Evolutionary conservation across 139 green algal species (phyloP).

Genomic region (Auxenochlorella protothecoides): DNA sequence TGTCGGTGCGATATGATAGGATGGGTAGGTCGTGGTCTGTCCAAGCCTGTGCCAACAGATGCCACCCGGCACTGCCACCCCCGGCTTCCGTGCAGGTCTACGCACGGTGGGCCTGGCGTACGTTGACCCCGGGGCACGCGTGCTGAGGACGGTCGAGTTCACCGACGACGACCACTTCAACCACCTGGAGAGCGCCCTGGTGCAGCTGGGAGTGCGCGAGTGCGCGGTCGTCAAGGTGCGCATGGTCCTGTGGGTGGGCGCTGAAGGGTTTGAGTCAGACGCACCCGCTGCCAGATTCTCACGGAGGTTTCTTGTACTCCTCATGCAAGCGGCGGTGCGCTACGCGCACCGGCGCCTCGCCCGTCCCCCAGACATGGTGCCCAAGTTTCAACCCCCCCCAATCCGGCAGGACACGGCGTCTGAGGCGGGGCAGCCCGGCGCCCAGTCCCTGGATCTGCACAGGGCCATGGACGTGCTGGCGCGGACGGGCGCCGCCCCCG

Average conservation of each 20-base stretch:
- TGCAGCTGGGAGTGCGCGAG: slow-evolving; percentile 78
- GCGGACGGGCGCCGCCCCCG: slow-evolving; percentile 57
- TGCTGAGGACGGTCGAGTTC: slow-evolving; percentile 68
- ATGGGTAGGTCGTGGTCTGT: not conserved
- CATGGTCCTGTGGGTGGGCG: too few relatives aligned
- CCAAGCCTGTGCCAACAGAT: not conserved
- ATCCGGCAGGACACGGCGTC: not conserved
- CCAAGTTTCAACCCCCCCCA: too few relatives aligned
- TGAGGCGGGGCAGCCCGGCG: not conserved
- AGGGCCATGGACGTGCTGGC: slow-evolving; percentile 41
- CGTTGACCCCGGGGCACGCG: slow-evolving; percentile 41
- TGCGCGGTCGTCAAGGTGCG: slow-evolving; percentile 53
- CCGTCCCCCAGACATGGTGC: too few relatives aligned
- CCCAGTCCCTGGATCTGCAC: slow-evolving; percentile 6
- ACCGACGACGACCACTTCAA: slow-evolving; percentile 74
- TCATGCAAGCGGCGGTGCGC: too few relatives aligned
- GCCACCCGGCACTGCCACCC: not conserved
- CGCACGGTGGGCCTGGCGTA: slow-evolving; percentile 68
- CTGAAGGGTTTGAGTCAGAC: too few relatives aligned
- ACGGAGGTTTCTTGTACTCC: too few relatives aligned
- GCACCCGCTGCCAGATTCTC: too few relatives aligned
- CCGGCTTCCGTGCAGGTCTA: slow-evolving; percentile 6
- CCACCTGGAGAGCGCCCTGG: slow-evolving; percentile 61
- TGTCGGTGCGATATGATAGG: not conserved
- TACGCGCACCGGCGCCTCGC: too few relatives aligned